phyloP scores from a whole-genome alignment of 2,329 filamentous ascomycete species.

The Sporothrix protearum region DNA sequence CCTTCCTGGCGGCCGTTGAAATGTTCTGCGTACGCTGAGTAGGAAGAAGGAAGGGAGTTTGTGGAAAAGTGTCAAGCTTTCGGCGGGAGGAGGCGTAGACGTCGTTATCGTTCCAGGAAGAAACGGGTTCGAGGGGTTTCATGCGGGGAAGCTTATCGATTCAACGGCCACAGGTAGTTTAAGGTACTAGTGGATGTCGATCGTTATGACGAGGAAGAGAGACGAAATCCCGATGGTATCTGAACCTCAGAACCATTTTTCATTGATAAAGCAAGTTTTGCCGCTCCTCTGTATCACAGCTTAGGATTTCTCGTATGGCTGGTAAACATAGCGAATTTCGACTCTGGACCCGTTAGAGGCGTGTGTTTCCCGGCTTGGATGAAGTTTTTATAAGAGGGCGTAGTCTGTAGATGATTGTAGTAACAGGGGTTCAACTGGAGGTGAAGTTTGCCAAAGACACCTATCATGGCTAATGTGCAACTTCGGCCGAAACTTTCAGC shows the following conservation, averaged over 20 bases:
- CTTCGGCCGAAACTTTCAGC: slow-evolving; percentile 1
- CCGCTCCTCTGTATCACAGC: too few species aligned
- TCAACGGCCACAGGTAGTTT: neutral
- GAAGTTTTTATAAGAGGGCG: neutral
- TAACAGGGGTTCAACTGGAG: neutral
- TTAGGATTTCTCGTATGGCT: too few species aligned
- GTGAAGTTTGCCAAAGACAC: neutral
- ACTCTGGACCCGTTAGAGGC: too few species aligned
- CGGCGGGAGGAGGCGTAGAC: neutral
- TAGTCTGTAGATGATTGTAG: neutral
- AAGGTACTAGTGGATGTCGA: neutral
- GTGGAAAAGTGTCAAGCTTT: neutral
- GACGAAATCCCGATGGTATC: neutral
- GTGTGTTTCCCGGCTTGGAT: neutral
- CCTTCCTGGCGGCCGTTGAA: neutral
- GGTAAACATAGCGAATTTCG: too few species aligned
- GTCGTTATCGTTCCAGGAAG: neutral
- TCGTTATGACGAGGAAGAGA: neutral
- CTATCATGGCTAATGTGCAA: neutral
- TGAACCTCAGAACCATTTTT: neutral
- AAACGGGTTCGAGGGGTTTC: neutral
- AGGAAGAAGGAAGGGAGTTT: neutral
- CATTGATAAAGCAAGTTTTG: too few species aligned
- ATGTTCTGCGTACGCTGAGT: neutral
- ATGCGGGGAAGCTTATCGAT: neutral